Evolutionary conservation across 306 rosid species (phyloP).

Genomic region (Abrus pulchellus): DNA sequence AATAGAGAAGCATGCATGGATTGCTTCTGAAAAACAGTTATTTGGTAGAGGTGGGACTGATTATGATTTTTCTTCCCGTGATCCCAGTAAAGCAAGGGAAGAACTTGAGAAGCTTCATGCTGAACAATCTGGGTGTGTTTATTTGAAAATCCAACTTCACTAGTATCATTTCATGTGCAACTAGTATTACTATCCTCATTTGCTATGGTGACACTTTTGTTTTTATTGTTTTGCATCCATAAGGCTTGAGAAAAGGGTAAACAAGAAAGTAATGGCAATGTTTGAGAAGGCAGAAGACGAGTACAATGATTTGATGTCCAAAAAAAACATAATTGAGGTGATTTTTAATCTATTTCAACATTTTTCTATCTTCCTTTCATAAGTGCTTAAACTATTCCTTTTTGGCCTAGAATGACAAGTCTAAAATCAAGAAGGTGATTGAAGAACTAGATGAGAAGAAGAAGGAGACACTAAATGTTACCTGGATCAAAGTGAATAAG

Average conservation of each 20-base stretch:
- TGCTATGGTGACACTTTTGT: conserved; percentile 43
- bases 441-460: conserved; percentile 99
- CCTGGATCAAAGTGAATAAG: conserved; percentile 95
- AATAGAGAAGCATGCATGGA: conserved; percentile 95
- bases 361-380: conserved; percentile 33
- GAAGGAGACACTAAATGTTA: conserved; percentile 90
- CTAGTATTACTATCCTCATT: conserved; percentile 16
- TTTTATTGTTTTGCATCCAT: conserved; percentile 31
- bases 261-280: conserved; percentile 99
- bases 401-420: conserved; percentile 82
- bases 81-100: conserved; percentile 79
- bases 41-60: conserved; percentile 92
- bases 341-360: conserved; percentile 38
- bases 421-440: conserved; percentile 95
- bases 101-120: conserved; percentile 80
- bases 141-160: conserved; percentile 32
- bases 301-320: conserved; percentile 90
- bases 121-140: conserved; percentile 87
- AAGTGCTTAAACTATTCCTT: conserved; percentile 50
- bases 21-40: conserved; percentile 83
- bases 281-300: conserved; percentile 99
- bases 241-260: conserved; percentile 99
- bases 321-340: conserved; percentile 98
- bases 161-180: conserved; percentile 23
- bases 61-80: conserved; percentile 81